Conservation (phyloP, 345 rosid genomes). For the Alliaria petiolata region DNA sequence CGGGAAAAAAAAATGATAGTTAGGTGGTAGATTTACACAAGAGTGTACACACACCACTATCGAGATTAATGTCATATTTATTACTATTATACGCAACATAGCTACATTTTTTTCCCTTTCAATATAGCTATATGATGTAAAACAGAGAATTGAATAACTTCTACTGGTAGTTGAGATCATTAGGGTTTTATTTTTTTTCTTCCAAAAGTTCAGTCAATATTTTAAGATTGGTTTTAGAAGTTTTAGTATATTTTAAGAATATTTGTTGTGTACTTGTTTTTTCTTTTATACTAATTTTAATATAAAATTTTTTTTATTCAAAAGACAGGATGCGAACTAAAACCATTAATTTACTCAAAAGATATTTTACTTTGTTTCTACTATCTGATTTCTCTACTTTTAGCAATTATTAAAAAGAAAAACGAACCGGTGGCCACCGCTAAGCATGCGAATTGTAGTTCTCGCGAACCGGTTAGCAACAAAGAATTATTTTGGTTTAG, state of each 20-base stretch:
- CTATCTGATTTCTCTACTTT: background rate
- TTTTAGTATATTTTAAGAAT: background rate
- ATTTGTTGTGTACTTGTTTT: background rate
- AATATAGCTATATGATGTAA: background rate
- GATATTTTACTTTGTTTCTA: too few relatives aligned
- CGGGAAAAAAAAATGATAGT: background rate
- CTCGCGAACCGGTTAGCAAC: background rate
- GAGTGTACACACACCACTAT: slow-evolving; percentile 1
- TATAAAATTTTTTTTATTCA: too few relatives aligned
- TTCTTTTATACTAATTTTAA: too few relatives aligned
- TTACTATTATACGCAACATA: background rate
- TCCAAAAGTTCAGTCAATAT: background rate
- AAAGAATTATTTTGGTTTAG: background rate
- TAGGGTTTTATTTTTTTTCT: background rate
- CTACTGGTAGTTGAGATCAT: background rate
- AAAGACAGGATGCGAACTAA: too few relatives aligned
- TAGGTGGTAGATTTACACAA: slow-evolving; percentile 20
- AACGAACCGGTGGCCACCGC: background rate
- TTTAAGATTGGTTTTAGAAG: background rate
- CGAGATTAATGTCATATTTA: slow-evolving; percentile 13
- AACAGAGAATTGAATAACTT: background rate
- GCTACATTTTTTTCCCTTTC: too few relatives aligned
- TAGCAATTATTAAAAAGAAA: background rate
- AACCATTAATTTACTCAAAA: too few relatives aligned
- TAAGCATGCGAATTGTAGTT: background rate